These are phyloP conservation scores for Pythium vanterpoolii DNA, from an alignment of 352 stramenopile genomes.

Conservation along the genomic window DNA sequence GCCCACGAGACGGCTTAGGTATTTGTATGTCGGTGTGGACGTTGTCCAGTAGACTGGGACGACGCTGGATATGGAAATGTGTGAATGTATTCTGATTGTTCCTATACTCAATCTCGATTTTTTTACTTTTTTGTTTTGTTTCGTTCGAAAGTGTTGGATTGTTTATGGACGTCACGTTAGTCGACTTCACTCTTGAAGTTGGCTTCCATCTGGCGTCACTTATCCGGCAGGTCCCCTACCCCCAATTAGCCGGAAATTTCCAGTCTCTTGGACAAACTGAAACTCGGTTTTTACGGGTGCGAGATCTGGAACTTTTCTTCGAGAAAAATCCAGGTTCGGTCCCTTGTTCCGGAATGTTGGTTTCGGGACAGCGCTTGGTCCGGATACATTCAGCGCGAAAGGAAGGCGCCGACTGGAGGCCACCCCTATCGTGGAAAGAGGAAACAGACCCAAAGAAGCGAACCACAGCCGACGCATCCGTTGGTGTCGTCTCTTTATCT, in stretches of 20 bases:
- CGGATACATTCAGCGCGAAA: conserved; percentile 1
- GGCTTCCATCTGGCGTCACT: background rate
- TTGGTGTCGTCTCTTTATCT: background rate
- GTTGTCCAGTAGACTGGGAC: conserved; percentile 1
- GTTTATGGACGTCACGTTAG: background rate
- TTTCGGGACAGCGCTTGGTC: background rate
- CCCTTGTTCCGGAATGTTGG: background rate
- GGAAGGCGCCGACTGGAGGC: background rate
- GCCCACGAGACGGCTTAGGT: background rate
- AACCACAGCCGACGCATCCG: too few relatives aligned
- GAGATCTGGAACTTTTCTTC: background rate
- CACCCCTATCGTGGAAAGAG: background rate
- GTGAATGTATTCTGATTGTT: too few relatives aligned
- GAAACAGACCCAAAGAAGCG: background rate
- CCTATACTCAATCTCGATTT: too few relatives aligned
- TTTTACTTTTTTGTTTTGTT: too few relatives aligned
- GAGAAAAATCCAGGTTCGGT: background rate
- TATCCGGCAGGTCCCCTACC: background rate
- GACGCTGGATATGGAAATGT: background rate
- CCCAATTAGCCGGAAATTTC: background rate
- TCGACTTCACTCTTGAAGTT: conserved; percentile 7
- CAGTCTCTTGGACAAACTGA: background rate
- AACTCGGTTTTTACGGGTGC: background rate
- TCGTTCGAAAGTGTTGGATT: background rate
- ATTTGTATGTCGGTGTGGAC: background rate